Evolutionary conservation across 257 asterid species (phyloP).

Genomic region (Lycium ferocissimum): DNA sequence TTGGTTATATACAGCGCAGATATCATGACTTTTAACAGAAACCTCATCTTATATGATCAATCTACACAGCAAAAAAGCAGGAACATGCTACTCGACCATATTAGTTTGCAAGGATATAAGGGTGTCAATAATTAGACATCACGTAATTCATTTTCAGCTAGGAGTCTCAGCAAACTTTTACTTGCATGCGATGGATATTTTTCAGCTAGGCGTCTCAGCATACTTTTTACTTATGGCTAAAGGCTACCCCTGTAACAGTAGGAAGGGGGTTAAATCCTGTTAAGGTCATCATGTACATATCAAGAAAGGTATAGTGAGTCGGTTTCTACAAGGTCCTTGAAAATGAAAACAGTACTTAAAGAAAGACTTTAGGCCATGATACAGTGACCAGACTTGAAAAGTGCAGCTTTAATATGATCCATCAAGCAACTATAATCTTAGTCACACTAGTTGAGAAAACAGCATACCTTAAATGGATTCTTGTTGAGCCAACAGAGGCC

Average conservation of each 20-base stretch:
- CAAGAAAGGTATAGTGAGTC: not conserved
- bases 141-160: not conserved
- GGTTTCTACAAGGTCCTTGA: not conserved
- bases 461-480: constrained; percentile 72
- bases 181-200: not conserved
- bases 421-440: not conserved
- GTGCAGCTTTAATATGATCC: not conserved
- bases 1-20: not conserved
- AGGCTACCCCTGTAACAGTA: not conserved
- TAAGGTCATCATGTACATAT: not conserved
- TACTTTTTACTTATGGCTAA: not conserved
- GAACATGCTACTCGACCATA: not conserved
- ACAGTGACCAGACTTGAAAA: not conserved
- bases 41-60: not conserved
- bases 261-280: not conserved
- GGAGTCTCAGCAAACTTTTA: not conserved
- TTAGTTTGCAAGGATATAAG: not conserved
- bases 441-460: not conserved
- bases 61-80: not conserved
- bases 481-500: constrained; percentile 86
- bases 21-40: not conserved
- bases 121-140: not conserved
- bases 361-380: not conserved
- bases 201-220: not conserved
- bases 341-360: not conserved